These are phyloP conservation scores for Firmiana major DNA, from an alignment of 345 rosid species.

Conservation along the genomic window DNA sequence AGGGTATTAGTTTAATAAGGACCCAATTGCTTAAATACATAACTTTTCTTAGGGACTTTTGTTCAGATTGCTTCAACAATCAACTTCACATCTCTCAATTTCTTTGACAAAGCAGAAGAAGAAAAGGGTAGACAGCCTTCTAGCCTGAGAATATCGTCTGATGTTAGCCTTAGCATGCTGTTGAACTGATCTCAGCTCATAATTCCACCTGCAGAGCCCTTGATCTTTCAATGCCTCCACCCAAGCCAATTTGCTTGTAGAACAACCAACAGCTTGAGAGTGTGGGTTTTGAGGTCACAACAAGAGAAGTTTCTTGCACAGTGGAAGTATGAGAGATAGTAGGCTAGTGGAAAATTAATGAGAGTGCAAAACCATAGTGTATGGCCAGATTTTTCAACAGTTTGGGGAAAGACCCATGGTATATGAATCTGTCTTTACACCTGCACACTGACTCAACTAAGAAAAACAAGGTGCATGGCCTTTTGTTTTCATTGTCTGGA, in stretches of 20 bases:
- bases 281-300: not conserved
- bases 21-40: conserved; percentile 43
- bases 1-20: conserved; percentile 10
- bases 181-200: not conserved
- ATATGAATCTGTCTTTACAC: not conserved
- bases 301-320: not conserved
- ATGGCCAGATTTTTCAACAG: no score
- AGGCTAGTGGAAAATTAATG: no score
- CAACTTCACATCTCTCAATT: not conserved
- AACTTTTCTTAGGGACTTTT: conserved; percentile 31
- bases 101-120: not conserved
- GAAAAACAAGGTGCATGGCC: no score
- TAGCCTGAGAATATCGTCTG: not conserved
- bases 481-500: no score
- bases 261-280: no score
- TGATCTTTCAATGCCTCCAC: not conserved
- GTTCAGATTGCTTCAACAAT: conserved; percentile 20
- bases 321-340: not conserved
- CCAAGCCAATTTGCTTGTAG: not conserved
- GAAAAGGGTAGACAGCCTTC: not conserved
- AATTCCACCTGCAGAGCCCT: not conserved
- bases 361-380: no score
- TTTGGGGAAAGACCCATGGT: no score
- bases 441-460: not conserved
- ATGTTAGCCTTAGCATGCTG: not conserved